Percentiles rank a stretch among this genome's conserved stretches.
Conservation (phyloP, 768 basidiomycete species). For the Trametes gibbosa region DNA sequence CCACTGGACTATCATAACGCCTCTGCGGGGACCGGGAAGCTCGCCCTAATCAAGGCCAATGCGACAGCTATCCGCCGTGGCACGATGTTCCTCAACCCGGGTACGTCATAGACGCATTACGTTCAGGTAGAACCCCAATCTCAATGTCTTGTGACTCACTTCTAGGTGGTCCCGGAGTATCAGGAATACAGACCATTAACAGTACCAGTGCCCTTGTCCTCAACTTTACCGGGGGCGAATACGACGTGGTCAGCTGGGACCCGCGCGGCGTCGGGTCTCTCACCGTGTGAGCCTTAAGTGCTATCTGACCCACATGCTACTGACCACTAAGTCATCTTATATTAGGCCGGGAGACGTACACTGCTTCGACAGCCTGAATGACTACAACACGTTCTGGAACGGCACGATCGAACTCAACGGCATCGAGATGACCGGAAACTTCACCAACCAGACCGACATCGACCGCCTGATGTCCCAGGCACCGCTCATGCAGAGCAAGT, state of each 20-base stretch:
- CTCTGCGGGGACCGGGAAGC: neutral
- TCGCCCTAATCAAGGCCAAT: neutral
- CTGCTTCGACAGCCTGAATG: slow-evolving; percentile 5
- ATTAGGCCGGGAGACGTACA: slow-evolving; percentile 7
- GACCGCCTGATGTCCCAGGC: slow-evolving; percentile 6
- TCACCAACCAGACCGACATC: slow-evolving; percentile 9
- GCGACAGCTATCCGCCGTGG: slow-evolving; percentile 1
- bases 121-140: neutral
- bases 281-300: neutral
- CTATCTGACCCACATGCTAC: neutral
- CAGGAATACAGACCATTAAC: neutral
- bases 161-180: slow-evolving; percentile 9
- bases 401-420: slow-evolving; percentile 9
- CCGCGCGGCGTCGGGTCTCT: slow-evolving; percentile 10
- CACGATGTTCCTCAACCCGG: slow-evolving; percentile 4
- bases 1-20: slow-evolving; percentile 8
- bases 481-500: slow-evolving; percentile 10
- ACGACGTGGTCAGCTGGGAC: slow-evolving; percentile 16
- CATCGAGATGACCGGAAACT: slow-evolving; percentile 10
- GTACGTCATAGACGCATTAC: neutral
- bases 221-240: slow-evolving; percentile 1
- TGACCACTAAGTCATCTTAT: neutral
- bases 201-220: neutral
- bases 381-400: slow-evolving; percentile 9
- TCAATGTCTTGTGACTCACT: neutral